phyloP scores from a whole-genome alignment of 225 moss, liverwort and hornwort genomes.

The Ulota crispa region DNA sequence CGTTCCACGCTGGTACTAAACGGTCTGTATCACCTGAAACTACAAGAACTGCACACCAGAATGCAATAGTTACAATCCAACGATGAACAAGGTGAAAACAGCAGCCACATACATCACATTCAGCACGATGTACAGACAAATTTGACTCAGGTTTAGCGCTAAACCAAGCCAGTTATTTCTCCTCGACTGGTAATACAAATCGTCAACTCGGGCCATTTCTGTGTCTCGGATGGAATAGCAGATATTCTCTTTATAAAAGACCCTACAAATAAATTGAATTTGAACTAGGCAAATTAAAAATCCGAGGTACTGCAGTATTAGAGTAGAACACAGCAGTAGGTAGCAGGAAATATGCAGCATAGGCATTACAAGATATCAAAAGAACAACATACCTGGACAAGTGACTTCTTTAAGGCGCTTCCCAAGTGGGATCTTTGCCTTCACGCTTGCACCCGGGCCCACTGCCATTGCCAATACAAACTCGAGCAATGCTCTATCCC shows the following conservation, averaged over 20 bases:
- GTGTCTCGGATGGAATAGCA: background rate
- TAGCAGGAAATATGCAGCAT: background rate
- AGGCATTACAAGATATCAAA: background rate
- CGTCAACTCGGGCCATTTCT: background rate
- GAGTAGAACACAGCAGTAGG: background rate
- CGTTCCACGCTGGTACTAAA: conserved; percentile 86
- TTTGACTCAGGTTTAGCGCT: background rate
- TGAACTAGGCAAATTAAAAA: conserved; percentile 6
- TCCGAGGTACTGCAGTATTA: background rate
- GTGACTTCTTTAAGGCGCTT: conserved; percentile 44
- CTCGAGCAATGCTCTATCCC: conserved; percentile 91
- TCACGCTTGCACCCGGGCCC: conserved; percentile 42
- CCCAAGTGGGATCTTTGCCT: conserved; percentile 39
- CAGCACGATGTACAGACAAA: background rate
- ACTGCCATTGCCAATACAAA: conserved; percentile 66
- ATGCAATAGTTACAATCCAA: background rate
- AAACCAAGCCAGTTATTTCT: background rate
- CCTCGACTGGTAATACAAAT: background rate
- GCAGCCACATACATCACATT: background rate
- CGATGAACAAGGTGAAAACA: background rate
- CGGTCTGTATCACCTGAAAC: conserved; percentile 71
- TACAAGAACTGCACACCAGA: conserved; percentile 36
- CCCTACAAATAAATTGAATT: background rate
- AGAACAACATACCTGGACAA: conserved; percentile 39
- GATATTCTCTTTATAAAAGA: background rate